Base-by-base conservation (phyloP, 257 asterid species). In the Plantago elongata region DNA sequence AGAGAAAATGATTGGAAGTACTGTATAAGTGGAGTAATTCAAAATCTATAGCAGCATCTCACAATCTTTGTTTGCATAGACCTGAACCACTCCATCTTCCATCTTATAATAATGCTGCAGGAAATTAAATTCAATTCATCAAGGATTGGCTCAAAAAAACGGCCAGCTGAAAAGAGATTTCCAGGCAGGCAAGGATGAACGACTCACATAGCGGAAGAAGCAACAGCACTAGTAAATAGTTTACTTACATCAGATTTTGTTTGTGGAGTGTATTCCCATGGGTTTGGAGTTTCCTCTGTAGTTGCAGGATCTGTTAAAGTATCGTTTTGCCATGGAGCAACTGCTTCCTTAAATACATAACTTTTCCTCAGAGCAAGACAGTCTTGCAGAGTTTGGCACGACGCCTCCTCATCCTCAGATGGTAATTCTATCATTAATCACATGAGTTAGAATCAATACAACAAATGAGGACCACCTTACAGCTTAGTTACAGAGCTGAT, bases 1-100 rank as follows among this genome's bases (percentile, higher is more conserved):
- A 77, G 72, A 22, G 58, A 52, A 34, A 52, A 52, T 52, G 54
- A 13, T 37, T 13, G 15, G 17, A 9, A 51, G 15, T 9, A 43
- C 42, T 54, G 43, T 38, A 60, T 17, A 50, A 37, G 54, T 30
- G 15, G 15, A 14, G 7, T 29, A 45, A 13, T 8, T 14, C 29
- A 18, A 10, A 9, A 48, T 18, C 58, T 8, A 54, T 34, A 29
- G 8, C 2, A 34, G 65, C 54, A 64, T 66, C 95, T 84, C 79
- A 92, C 99, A 74, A 59, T 86, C 88, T 76, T 80, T 75, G 72
- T 81, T 80, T 51, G 95, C 95, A 76, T 92, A 89, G 58, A 86
- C 89, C 70, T 89, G 85, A 72, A 92, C 90, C 60, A 92, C 97
- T 58, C 99, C 99, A 74, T 89, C 99, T 84, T 92, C 99, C 99